These are phyloP conservation scores for Kazachstania sp. DNA, from an alignment of 1,139 yeast genomes.

Conservation along the genomic window DNA sequence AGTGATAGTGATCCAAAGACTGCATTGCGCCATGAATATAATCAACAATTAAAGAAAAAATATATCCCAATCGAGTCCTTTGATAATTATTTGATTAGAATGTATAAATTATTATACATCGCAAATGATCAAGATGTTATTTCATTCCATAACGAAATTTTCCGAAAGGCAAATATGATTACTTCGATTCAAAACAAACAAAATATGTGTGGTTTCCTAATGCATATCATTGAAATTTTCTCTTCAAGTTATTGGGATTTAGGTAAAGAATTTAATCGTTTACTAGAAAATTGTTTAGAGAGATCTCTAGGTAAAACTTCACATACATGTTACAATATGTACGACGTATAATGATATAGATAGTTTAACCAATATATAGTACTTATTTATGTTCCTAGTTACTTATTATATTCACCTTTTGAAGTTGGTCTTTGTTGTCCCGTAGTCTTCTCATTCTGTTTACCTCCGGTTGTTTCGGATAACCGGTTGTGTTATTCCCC, in stretches of 20 bases:
- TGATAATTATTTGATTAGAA: constrained; percentile 14
- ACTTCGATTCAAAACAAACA: constrained; percentile 32
- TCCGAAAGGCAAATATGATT: constrained; percentile 25
- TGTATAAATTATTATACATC: constrained; percentile 15
- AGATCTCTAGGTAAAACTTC: constrained; percentile 47
- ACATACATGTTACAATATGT: constrained; percentile 46
- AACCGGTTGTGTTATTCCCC: too few species aligned
- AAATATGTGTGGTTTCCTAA: constrained; percentile 49
- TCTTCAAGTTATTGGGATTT: constrained; percentile 51
- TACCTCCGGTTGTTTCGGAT: too few species aligned
- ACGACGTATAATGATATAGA: constrained; percentile 17
- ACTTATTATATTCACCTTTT: too few species aligned
- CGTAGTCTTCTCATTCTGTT: too few species aligned
- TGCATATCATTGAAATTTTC: constrained; percentile 40
- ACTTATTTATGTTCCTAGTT: too few species aligned
- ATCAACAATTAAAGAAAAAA: constrained; percentile 8
- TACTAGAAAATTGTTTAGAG: constrained; percentile 49
- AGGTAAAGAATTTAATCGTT: constrained; percentile 49
- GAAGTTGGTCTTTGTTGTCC: too few species aligned
- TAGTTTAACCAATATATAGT: too few species aligned
- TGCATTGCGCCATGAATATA: constrained; percentile 17
- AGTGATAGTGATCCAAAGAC: constrained; percentile 21
- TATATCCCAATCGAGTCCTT: constrained; percentile 24
- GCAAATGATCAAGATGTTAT: constrained; percentile 19
- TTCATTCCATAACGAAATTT: constrained; percentile 34